Evolutionary conservation across 75 land plant genomes (phyloP).

Genomic region (Picea sitchensis): DNA sequence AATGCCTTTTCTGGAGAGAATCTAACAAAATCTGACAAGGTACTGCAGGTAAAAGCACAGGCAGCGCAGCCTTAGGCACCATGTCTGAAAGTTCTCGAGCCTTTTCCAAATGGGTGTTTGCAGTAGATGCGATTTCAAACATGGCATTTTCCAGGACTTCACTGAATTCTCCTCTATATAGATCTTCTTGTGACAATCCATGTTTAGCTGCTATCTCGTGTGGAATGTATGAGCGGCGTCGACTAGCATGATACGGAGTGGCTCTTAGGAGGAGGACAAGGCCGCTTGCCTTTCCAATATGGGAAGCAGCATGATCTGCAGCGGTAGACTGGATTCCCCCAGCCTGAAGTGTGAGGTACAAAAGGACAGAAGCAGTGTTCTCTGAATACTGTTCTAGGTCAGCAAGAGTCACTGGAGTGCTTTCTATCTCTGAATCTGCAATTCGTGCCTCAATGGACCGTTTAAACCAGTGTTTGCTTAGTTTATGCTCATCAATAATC

Average conservation of each 20-base stretch:
- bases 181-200: constrained; percentile 60
- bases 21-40: constrained; percentile 77
- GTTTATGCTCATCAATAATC: constrained; percentile 54
- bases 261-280: constrained; percentile 75
- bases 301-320: constrained; percentile 98
- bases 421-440: constrained; percentile 64
- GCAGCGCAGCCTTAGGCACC: constrained; percentile 68
- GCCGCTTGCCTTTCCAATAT: constrained; percentile 96
- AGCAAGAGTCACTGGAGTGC: constrained; percentile 46
- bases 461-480: constrained; percentile 89
- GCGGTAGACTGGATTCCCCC: constrained; percentile 81
- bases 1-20: constrained; percentile 47
- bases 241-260: constrained; percentile 68
- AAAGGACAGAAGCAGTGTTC: constrained; percentile 74
- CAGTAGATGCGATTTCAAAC: constrained; percentile 92
- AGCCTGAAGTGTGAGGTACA: constrained; percentile 91
- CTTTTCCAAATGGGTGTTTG: constrained; percentile 74
- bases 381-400: constrained; percentile 92
- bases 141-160: constrained; percentile 71
- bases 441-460: constrained; percentile 87
- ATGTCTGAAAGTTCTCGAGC: constrained; percentile 66
- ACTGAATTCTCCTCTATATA: constrained; percentile 44
- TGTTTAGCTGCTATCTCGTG: constrained; percentile 69
- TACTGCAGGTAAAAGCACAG: constrained; percentile 82
- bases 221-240: constrained; percentile 70